Conservation (phyloP, 2,329 filamentous ascomycete species). For the Nectriaceae sp. region DNA sequence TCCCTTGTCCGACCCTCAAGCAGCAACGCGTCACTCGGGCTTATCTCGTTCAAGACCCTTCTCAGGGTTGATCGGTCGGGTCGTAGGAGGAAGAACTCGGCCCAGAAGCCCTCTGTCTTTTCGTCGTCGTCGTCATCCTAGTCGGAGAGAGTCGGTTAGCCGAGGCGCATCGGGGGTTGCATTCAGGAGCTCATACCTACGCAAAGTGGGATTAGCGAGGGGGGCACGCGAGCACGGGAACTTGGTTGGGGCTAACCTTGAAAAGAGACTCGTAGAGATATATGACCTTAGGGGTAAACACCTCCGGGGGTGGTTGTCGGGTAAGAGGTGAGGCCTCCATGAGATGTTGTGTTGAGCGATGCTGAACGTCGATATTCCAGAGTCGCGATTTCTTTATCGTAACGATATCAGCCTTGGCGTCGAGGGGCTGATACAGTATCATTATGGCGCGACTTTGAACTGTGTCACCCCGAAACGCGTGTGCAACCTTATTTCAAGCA, state of each 20-base stretch:
- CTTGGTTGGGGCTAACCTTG: slow-evolving; percentile 51
- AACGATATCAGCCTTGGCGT: slow-evolving; percentile 3
- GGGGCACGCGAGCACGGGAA: slow-evolving; percentile 7
- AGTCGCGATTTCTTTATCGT: slow-evolving; percentile 11
- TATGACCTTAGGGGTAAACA: slow-evolving; percentile 93
- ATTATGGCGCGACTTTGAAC: neutral
- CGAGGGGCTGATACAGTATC: slow-evolving; percentile 12
- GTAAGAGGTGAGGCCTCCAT: slow-evolving; percentile 95
- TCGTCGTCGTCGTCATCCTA: slow-evolving; percentile 67
- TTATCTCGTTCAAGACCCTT: slow-evolving; percentile 67
- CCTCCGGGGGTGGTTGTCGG: slow-evolving; percentile 84
- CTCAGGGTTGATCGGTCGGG: slow-evolving; percentile 73
- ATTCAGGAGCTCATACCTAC: slow-evolving; percentile 28
- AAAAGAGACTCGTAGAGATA: slow-evolving; percentile 86
- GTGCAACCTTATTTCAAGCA: neutral
- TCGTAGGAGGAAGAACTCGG: slow-evolving; percentile 88
- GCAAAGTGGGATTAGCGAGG: slow-evolving; percentile 16
- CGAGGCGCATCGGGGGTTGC: slow-evolving; percentile 19
- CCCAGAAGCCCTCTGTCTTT: slow-evolving; percentile 89
- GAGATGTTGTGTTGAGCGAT: slow-evolving; percentile 13
- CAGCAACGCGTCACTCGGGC: slow-evolving; percentile 73
- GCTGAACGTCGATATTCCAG: slow-evolving; percentile 7
- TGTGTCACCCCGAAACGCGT: neutral
- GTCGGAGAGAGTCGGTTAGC: slow-evolving; percentile 31
- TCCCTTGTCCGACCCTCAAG: slow-evolving; percentile 77